phyloP scores from a whole-genome alignment of 83 land plant species.

The Picea abies region DNA sequence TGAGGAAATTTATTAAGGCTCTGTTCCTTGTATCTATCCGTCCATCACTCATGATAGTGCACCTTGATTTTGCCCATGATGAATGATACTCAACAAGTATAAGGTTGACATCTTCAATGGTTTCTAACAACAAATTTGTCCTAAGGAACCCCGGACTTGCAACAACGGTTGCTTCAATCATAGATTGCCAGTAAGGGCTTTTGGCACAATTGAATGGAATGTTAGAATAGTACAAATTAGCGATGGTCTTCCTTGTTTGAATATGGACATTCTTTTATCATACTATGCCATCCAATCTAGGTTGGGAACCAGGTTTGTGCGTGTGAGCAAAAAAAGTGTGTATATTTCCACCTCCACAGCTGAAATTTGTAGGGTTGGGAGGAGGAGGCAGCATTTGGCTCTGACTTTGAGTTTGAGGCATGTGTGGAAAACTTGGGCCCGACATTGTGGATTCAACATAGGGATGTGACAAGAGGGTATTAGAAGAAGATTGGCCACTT shows the following conservation, averaged over 20 bases:
- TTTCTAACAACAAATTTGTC: background rate
- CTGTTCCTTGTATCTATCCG: background rate
- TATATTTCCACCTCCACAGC: background rate
- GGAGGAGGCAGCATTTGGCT: background rate
- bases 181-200: background rate
- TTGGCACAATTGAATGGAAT: background rate
- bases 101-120: background rate
- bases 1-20: too few relatives aligned
- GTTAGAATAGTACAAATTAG: background rate
- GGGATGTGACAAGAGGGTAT: too few relatives aligned
- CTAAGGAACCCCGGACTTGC: too few relatives aligned
- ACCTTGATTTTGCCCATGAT: background rate
- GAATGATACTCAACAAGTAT: background rate
- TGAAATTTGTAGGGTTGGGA: background rate
- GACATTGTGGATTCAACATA: too few relatives aligned
- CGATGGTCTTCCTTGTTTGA: background rate
- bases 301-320: background rate
- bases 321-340: background rate
- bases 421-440: too few relatives aligned
- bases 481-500: too few relatives aligned
- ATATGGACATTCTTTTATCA: background rate
- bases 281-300: background rate
- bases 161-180: background rate
- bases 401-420: too few relatives aligned
- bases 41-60: background rate